phyloP scores from a whole-genome alignment of 495 filamentous ascomycete genomes.

The Neurospora pannonica region DNA sequence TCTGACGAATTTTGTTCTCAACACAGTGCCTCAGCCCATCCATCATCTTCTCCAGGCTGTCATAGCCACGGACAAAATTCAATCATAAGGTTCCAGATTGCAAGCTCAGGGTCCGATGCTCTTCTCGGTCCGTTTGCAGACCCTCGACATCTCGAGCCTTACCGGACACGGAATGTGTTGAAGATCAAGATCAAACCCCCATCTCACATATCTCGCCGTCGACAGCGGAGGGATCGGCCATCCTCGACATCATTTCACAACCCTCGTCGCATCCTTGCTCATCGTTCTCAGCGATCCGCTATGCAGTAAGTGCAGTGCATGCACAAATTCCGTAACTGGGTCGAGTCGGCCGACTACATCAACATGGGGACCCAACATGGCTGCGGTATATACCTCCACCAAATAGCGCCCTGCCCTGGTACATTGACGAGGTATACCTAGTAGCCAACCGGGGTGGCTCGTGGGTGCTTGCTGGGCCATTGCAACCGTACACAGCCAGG shows the following conservation, averaged over 20 bases:
- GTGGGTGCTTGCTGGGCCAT: background rate
- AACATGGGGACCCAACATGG: background rate
- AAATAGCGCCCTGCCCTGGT: background rate
- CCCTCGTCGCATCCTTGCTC: background rate
- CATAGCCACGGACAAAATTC: background rate
- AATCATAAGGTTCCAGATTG: background rate
- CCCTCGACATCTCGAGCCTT: background rate
- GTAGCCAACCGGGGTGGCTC: background rate
- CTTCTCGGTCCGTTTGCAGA: background rate
- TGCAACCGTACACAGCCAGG: background rate
- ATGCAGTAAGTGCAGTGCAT: background rate
- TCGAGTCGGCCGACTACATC: background rate
- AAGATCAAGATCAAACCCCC: background rate
- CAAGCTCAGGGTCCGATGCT: background rate
- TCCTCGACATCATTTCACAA: background rate
- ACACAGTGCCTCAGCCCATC: background rate
- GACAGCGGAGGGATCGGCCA: background rate
- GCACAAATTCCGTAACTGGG: background rate
- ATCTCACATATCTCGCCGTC: background rate
- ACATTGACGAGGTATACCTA: background rate
- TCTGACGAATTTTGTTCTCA: background rate
- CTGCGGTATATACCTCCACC: background rate
- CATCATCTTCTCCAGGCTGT: background rate
- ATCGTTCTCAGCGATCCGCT: background rate
- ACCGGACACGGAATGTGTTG: background rate